Base-by-base conservation (phyloP, 768 basidiomycete genomes). In the Podaxis mareebaensis region DNA sequence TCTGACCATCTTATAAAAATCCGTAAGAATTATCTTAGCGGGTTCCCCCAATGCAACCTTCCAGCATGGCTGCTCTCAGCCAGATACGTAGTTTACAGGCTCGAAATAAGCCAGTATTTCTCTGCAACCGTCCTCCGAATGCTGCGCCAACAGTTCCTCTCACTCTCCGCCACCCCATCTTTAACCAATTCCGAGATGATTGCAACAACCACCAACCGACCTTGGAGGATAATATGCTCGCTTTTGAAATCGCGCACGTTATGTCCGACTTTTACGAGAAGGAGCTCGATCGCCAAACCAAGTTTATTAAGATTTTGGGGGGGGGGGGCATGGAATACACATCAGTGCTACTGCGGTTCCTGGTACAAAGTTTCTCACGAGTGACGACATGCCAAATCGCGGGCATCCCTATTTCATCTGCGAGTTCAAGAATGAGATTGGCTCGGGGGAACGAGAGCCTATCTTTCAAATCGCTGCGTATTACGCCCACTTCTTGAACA, bases 181-280 rank as follows among this genome's bases (percentile, higher is more conserved):
- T 72, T 58, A 68, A 67, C 10, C 44, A 57, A 22, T 71, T 72
- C 59, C 12, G 64, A 7, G 68, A 71, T 49, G 64, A 69, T 55
- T 53, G 66, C 33, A 48, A 55, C 24, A 15, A 26, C 40, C 30
- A 28, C n/a, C 54, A 48, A 33, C 39, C 59, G 33, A 68, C 46
- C 39, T 52, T 17, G 5, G 38, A 57, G 36, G 62, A 60, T 60
- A 60, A 28, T 51, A 48, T 5, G n/a, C 48, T 22, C 42, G 53
- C 60, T 51, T 63, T 22, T 66, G 55, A 63, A 7, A 64, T 70
- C 51, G 66, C 66, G 7, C 42, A 61, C 10, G 39, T 15, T 44
- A 70, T 71, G 70, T 63, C 59, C 53, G 3, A 20, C 24, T 66
- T 66, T 61, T 71, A 67, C 58, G 22, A 4, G 5, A 38, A 54